phyloP scores from a whole-genome alignment of 352 stramenopile genomes.

The Pythium phragmiticola region DNA sequence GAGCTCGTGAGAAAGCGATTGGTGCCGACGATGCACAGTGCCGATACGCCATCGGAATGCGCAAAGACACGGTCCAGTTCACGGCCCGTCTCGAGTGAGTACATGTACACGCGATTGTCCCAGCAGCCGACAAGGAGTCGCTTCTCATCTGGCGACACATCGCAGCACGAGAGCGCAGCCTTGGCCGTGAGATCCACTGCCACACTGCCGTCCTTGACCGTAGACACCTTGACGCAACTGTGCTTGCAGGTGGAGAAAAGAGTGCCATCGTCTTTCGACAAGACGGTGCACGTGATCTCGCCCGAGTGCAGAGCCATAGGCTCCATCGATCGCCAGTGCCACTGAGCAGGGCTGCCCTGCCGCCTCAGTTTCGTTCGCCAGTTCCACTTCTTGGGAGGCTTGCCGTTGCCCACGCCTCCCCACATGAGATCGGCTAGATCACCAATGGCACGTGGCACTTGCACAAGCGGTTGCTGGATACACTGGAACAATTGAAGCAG shows the following conservation, averaged over 20 bases:
- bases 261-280: slow-evolving; percentile 47
- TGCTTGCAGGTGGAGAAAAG: slow-evolving; percentile 71
- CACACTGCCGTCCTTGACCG: slow-evolving; percentile 58
- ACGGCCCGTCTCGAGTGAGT: slow-evolving; percentile 77
- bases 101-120: slow-evolving; percentile 89
- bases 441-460: slow-evolving; percentile 35
- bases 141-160: slow-evolving; percentile 79
- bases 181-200: slow-evolving; percentile 71
- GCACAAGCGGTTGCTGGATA: slow-evolving; percentile 39
- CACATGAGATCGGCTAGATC: slow-evolving; percentile 40
- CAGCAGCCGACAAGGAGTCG: slow-evolving; percentile 81
- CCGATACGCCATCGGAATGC: slow-evolving; percentile 76
- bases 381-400: slow-evolving; percentile 50
- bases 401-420: slow-evolving; percentile 32
- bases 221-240: slow-evolving; percentile 75
- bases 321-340: slow-evolving; percentile 53
- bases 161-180: slow-evolving; percentile 69
- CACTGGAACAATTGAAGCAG: slow-evolving; percentile 38
- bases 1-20: slow-evolving; percentile 72
- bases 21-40: slow-evolving; percentile 73
- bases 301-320: slow-evolving; percentile 44
- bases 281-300: slow-evolving; percentile 60
- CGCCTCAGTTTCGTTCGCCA: slow-evolving; percentile 44
- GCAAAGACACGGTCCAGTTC: slow-evolving; percentile 79
- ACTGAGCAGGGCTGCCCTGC: slow-evolving; percentile 34